phyloP scores from a whole-genome alignment of 2,329 filamentous ascomycete genomes.

The Scedosporium aurantiacum region DNA sequence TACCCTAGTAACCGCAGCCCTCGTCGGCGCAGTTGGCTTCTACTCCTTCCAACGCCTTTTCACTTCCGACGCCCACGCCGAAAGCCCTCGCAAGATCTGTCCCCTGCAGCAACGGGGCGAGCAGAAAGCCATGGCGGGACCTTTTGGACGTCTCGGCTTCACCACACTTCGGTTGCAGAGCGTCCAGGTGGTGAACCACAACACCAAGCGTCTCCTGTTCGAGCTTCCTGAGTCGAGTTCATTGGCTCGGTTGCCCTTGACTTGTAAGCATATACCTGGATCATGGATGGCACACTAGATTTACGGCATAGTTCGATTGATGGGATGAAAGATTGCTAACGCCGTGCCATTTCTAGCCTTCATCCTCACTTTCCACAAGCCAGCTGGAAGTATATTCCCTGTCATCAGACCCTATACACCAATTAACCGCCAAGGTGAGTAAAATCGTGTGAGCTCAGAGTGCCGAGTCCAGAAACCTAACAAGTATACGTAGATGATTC shows the following conservation, averaged over 20 bases:
- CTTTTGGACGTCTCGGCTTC: constrained; percentile 26
- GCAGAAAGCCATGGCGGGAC: constrained; percentile 5
- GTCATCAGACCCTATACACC: constrained; percentile 58
- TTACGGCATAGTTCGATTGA: neutral
- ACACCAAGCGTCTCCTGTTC: constrained; percentile 48
- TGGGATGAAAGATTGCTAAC: neutral
- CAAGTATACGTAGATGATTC: constrained; percentile 30
- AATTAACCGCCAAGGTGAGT: constrained; percentile 37
- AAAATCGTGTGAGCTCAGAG: neutral
- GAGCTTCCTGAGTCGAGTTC: constrained; percentile 35
- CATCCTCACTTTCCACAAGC: constrained; percentile 49
- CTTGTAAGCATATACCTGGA: constrained; percentile 25
- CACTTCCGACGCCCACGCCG: neutral
- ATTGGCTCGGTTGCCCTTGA: constrained; percentile 36
- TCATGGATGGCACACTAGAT: no score
- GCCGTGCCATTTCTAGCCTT: constrained; percentile 26
- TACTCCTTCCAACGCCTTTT: neutral
- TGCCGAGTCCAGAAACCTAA: neutral
- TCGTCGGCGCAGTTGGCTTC: neutral
- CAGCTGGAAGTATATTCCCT: constrained; percentile 45
- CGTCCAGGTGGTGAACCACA: constrained; percentile 42
- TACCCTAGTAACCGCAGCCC: neutral
- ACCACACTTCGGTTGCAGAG: constrained; percentile 38
- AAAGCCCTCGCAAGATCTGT: neutral
- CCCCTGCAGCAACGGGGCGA: neutral